Percentiles rank a stretch among this genome's conserved stretches.
These are phyloP conservation scores for Populus hybrid DNA, from an alignment of 441 rosid genomes.

Conservation along the genomic window DNA sequence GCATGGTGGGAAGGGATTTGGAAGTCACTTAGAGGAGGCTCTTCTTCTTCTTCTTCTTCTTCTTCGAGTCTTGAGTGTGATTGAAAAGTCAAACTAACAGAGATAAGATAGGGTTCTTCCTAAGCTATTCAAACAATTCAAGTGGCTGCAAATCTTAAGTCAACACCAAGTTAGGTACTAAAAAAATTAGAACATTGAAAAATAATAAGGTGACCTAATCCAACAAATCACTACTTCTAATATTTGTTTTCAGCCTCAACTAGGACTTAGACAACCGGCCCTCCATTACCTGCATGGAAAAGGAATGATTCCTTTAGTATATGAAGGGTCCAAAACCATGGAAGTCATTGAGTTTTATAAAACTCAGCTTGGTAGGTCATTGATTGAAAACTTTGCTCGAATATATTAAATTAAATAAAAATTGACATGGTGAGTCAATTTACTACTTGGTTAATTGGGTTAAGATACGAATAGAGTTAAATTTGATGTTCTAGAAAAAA, in stretches of 20 bases:
- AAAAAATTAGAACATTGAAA: neutral
- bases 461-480: too few relatives aligned
- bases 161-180: neutral
- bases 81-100: neutral
- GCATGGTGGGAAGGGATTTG: neutral
- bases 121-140: neutral
- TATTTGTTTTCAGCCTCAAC: too few relatives aligned
- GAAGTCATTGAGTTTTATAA: too few relatives aligned
- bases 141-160: neutral
- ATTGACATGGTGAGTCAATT: accelerated
- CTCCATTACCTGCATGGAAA: too few relatives aligned
- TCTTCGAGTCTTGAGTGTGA: neutral
- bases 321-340: too few relatives aligned
- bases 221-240: too few relatives aligned
- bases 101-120: too few relatives aligned
- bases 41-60: neutral
- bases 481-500: too few relatives aligned
- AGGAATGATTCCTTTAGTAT: too few relatives aligned
- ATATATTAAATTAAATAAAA: too few relatives aligned
- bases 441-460: accelerated
- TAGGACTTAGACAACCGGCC: too few relatives aligned
- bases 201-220: neutral
- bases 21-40: neutral
- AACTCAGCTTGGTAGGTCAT: accelerated
- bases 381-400: accelerated